These are phyloP conservation scores for Neocallimastix lanati DNA, from an alignment of 192 early-diverging fungal species.

Conservation along the genomic window DNA sequence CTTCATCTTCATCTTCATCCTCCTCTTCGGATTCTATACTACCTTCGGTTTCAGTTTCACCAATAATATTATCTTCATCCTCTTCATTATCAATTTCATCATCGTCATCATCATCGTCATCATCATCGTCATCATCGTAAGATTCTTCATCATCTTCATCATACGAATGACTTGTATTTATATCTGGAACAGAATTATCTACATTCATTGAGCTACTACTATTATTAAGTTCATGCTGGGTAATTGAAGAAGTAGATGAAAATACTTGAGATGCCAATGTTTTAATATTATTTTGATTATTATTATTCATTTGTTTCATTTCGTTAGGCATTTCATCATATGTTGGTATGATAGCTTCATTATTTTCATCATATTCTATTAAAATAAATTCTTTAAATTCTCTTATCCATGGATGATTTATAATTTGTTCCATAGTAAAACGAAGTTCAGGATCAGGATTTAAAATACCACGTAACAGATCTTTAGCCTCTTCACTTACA, in stretches of 20 bases:
- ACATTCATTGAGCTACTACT: too few relatives aligned
- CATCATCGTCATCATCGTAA: background rate
- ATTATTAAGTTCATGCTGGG: background rate
- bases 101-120: too few relatives aligned
- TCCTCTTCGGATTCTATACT: background rate
- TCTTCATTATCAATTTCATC: background rate
- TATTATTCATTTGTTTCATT: background rate
- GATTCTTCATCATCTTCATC: too few relatives aligned
- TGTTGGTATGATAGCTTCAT: background rate
- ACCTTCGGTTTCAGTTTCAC: too few relatives aligned
- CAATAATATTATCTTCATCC: background rate
- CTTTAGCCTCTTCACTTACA: constrained; percentile 51
- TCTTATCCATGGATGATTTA: constrained; percentile 34
- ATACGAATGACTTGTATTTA: background rate
- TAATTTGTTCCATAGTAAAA: constrained; percentile 54
- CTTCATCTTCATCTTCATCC: background rate
- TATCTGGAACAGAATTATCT: background rate
- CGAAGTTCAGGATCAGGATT: constrained; percentile 70
- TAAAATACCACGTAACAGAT: constrained; percentile 74
- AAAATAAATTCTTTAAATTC: background rate
- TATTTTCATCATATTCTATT: background rate
- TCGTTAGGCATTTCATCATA: background rate
- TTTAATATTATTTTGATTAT: background rate
- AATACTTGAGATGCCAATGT: background rate
- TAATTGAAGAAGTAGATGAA: background rate